These are phyloP conservation scores for Coffea eugenioides DNA, from an alignment of 257 asterid genomes.

Conservation along the genomic window DNA sequence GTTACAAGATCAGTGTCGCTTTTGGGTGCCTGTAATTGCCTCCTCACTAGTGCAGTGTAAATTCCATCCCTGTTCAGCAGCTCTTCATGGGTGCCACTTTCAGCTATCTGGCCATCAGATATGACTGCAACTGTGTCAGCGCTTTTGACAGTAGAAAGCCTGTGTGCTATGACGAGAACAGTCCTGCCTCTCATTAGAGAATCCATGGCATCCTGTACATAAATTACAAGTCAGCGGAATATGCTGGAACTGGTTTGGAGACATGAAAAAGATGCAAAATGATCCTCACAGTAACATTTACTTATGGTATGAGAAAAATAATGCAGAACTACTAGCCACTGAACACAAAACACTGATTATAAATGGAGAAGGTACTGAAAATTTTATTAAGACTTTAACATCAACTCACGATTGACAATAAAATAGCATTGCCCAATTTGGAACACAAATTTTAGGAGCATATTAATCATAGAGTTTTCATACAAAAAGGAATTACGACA, in stretches of 20 bases:
- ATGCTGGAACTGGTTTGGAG: not conserved
- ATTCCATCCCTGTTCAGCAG: constrained; percentile 62
- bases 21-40: constrained; percentile 72
- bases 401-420: not conserved
- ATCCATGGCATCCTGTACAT: constrained; percentile 80
- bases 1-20: constrained; percentile 15
- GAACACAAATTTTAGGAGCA: not conserved
- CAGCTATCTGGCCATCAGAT: constrained; percentile 77
- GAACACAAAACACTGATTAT: not conserved
- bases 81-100: constrained; percentile 69
- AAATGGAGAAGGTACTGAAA: not conserved
- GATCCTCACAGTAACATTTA: not conserved
- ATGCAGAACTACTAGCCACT: not conserved
- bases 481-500: not conserved
- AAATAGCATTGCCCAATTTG: not conserved
- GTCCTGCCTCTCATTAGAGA: constrained; percentile 84
- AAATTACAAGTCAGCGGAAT: not conserved
- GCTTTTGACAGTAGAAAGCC: constrained; percentile 82
- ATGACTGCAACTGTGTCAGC: constrained; percentile 86
- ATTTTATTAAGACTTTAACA: not conserved
- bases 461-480: not conserved
- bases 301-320: not conserved
- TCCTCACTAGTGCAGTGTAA: constrained; percentile 67
- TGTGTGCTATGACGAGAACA: constrained; percentile 81
- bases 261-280: not conserved